Evolutionary conservation across 2,329 filamentous ascomycete species (phyloP).

Genomic region (Cadophora luteo-olivacea): DNA sequence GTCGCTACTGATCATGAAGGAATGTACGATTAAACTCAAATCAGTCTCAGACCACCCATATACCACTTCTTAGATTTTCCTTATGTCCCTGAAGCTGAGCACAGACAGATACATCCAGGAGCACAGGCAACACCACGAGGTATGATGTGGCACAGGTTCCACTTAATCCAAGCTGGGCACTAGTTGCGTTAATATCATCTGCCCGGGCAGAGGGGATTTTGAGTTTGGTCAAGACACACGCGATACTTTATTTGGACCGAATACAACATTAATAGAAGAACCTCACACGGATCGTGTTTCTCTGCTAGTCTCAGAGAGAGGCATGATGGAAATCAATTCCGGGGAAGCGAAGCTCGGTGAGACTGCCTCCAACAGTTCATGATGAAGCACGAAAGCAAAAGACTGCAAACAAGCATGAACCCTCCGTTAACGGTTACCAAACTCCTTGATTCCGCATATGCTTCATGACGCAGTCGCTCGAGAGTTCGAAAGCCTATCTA

Average conservation of each 20-base stretch:
- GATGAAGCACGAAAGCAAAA: background rate
- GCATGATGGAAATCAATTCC: constrained; percentile 4
- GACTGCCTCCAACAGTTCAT: background rate
- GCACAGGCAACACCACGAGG: background rate
- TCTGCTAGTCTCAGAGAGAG: background rate
- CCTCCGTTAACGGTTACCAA: background rate
- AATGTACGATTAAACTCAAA: background rate
- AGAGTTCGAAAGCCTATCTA: background rate
- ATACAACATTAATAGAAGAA: background rate
- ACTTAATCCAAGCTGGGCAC: background rate
- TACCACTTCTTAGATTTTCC: background rate
- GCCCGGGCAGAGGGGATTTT: background rate
- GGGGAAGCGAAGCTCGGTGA: constrained; percentile 8
- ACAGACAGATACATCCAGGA: constrained; percentile 7
- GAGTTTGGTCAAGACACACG: constrained; percentile 13
- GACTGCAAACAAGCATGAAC: constrained; percentile 4
- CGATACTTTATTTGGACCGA: background rate
- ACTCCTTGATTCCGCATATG: constrained; percentile 7
- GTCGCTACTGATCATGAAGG: background rate
- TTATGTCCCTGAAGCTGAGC: background rate
- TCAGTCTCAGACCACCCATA: constrained; percentile 1
- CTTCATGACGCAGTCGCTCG: constrained; percentile 8
- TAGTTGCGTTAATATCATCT: background rate
- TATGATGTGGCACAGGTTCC: background rate
- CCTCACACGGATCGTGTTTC: constrained; percentile 6